phyloP scores from a whole-genome alignment of 2,329 filamentous ascomycete genomes.

The Gyromitra esculenta region DNA sequence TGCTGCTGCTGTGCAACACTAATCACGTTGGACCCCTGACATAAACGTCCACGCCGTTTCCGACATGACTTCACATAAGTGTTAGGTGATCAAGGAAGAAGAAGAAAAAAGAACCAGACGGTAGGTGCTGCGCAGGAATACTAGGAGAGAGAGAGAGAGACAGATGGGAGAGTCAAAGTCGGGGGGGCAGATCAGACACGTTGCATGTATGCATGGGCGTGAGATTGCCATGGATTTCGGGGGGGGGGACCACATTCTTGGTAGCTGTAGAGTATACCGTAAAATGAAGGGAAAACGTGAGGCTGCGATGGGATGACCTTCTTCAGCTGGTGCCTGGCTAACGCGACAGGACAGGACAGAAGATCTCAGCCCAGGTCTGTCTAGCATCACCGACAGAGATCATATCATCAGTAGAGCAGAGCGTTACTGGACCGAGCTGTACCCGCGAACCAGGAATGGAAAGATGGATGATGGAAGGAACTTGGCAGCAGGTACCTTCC shows the following conservation, averaged over 20 bases:
- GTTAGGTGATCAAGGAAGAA: constrained; percentile 6
- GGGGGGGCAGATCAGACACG: constrained; percentile 22
- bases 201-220: constrained; percentile 26
- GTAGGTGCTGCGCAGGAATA: neutral
- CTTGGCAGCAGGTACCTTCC: constrained; percentile 46
- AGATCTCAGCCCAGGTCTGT: constrained; percentile 44
- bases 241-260: constrained; percentile 18
- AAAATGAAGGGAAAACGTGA: neutral
- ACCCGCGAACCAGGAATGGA: constrained; percentile 52
- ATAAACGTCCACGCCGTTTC: constrained; percentile 21
- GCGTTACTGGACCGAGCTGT: constrained; percentile 23
- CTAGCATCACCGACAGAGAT: neutral
- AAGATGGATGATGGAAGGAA: constrained; percentile 42
- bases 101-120: neutral
- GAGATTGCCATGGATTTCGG: neutral
- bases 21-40: constrained; percentile 37
- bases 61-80: too few relatives aligned
- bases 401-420: too few relatives aligned
- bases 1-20: constrained; percentile 25
- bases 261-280: constrained; percentile 5
- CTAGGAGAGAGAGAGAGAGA: neutral
- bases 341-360: constrained; percentile 17
- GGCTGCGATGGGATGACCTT: constrained; percentile 23
- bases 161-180: neutral
- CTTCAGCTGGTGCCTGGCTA: constrained; percentile 44